phyloP scores from a whole-genome alignment of 2,329 filamentous ascomycete species.

The Talaromyces piceae region DNA sequence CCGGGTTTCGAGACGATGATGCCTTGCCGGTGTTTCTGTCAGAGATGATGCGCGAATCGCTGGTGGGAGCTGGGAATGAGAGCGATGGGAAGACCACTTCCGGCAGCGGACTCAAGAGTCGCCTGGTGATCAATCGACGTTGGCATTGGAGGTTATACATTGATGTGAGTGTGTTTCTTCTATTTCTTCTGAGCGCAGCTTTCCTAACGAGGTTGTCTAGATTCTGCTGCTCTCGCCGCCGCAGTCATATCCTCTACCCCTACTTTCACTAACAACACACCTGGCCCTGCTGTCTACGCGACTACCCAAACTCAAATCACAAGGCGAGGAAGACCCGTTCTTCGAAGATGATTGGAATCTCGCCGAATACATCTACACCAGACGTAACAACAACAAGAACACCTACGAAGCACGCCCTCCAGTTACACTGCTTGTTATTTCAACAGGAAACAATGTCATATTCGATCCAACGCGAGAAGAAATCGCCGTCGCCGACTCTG shows the following conservation, averaged over 20 bases:
- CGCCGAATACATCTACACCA: slow-evolving; percentile 69
- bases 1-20: slow-evolving; percentile 85
- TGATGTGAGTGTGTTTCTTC: slow-evolving; percentile 56
- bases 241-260: slow-evolving; percentile 82
- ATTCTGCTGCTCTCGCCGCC: slow-evolving; percentile 89
- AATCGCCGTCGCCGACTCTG: slow-evolving; percentile 82
- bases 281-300: slow-evolving; percentile 84
- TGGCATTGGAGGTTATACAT: slow-evolving; percentile 97
- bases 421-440: slow-evolving; percentile 82
- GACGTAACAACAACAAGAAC: slow-evolving; percentile 22
- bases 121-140: slow-evolving; percentile 76
- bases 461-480: slow-evolving; percentile 92
- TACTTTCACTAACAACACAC: slow-evolving; percentile 88
- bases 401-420: slow-evolving; percentile 55
- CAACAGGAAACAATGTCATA: slow-evolving; percentile 78
- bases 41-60: slow-evolving; percentile 79
- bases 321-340: slow-evolving; percentile 89
- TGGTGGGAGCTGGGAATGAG: slow-evolving; percentile 64
- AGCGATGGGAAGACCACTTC: slow-evolving; percentile 54
- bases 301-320: slow-evolving; percentile 76
- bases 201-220: slow-evolving; percentile 40
- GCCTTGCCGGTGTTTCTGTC: slow-evolving; percentile 77
- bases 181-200: slow-evolving; percentile 11
- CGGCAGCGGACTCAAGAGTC: slow-evolving; percentile 61
- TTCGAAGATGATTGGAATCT: slow-evolving; percentile 98